Evolutionary conservation across 2,329 filamentous ascomycete species (phyloP), one percentile per base, ranked within the genome.

Genomic region (Magnaporthiopsis incrustans): DNA sequence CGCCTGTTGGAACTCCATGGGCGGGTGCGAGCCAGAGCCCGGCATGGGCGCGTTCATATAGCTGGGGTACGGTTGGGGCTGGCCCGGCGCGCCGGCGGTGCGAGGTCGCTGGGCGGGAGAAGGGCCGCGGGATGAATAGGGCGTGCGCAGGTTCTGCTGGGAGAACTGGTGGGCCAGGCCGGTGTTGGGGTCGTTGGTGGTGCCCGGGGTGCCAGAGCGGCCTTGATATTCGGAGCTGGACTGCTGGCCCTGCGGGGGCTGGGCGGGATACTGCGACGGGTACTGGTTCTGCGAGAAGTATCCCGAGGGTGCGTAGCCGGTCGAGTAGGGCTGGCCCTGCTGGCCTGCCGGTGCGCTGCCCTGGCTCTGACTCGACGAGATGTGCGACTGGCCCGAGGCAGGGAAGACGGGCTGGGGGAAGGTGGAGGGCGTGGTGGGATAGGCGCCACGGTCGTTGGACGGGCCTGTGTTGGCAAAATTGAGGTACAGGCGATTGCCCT

Each of bases 131-230:
- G 85, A 82, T 68, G 82, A 85, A 73, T 92, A 93, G 61, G 87
- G 86, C 66, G 86, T 87, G 66, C 90, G 89, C 57, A 98, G 84
- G 76, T 97, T 96, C 81, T 98, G 94, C 77, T 97, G 92, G 65
- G 94, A 96, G 77, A 98, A 96, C 76, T 99, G 95, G 75, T 97
- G 92, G 66, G 93, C 92, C 59, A 98, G 84, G 35, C 92, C 93
- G 71, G 92, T 95, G 70, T 94, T 96, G 69, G 89, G 90, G 73
- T 97, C 92, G 72, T 91, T 92, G 22, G 85, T 79, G 65, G 85
- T 79, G 65, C 82, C 84, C 6, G 85, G 84, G 4, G 85, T 82
- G 70, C 81, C 82, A 70, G 83, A 81, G 66, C 83, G 78, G 66
- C 78, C 78, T 72, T 83, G 82, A 69, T 83, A 78, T 4, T 68